Evolutionary conservation across 352 stramenopile genomes (phyloP).

Genomic region (Phytophthora syringae): DNA sequence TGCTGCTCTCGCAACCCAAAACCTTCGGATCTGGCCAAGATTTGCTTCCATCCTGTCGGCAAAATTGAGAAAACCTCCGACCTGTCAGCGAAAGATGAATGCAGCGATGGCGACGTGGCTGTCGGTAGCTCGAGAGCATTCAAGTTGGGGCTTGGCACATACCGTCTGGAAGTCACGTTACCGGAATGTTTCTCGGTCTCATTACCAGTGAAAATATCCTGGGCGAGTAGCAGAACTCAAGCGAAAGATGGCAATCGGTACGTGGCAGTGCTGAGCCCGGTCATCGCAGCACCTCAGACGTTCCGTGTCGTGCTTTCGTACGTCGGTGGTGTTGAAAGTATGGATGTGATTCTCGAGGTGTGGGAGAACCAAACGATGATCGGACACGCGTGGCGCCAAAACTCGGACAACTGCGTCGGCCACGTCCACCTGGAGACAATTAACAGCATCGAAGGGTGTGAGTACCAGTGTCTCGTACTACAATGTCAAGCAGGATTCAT

Average conservation of each 20-base stretch:
- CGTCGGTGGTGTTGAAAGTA: constrained; percentile 33
- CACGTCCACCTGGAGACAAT: constrained; percentile 42
- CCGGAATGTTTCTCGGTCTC: constrained; percentile 34
- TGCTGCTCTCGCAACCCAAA: neutral
- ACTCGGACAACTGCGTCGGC: constrained; percentile 13
- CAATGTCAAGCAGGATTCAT: constrained; percentile 35
- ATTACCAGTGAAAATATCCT: constrained; percentile 40
- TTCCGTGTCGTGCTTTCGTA: constrained; percentile 65
- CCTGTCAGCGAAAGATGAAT: no score
- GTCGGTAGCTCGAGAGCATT: constrained; percentile 39
- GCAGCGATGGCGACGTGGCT: constrained; percentile 17
- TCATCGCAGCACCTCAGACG: constrained; percentile 17
- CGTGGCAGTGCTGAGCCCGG: constrained; percentile 49
- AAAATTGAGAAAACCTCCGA: constrained; percentile 12
- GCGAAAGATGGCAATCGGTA: constrained; percentile 32
- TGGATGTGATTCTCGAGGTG: constrained; percentile 59
- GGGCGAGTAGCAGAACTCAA: constrained; percentile 36
- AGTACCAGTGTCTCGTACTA: constrained; percentile 47
- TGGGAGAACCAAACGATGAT: constrained; percentile 36
- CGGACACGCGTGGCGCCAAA: constrained; percentile 30
- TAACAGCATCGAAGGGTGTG: constrained; percentile 34
- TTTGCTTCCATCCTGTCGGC: constrained; percentile 24
- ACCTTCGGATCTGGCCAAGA: constrained; percentile 4
- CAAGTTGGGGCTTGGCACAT: constrained; percentile 53
- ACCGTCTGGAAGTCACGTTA: constrained; percentile 38